These are phyloP conservation scores for Areca catechu DNA, from an alignment of 176 grass and related monocot species.

Conservation along the genomic window DNA sequence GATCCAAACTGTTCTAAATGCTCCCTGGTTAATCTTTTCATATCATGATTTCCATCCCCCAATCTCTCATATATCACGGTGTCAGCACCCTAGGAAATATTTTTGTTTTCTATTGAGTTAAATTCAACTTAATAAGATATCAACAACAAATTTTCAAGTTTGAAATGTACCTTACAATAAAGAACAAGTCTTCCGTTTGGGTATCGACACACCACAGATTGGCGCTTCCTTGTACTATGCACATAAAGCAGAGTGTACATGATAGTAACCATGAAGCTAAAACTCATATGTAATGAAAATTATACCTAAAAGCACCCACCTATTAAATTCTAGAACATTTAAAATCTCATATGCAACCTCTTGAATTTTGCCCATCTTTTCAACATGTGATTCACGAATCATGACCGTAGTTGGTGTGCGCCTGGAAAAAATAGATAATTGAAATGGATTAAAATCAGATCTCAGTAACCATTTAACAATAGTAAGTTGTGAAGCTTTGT, in stretches of 20 bases:
- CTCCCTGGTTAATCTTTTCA: constrained; percentile 69
- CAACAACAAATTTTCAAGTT: constrained; percentile 9
- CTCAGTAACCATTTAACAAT: too few relatives aligned
- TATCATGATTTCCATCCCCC: constrained; percentile 52
- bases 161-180: constrained; percentile 91
- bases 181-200: constrained; percentile 88
- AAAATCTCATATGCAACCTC: constrained; percentile 88
- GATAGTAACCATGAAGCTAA: not conserved
- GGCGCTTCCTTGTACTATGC: constrained; percentile 88
- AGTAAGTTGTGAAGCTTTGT: too few relatives aligned
- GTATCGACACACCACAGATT: constrained; percentile 88
- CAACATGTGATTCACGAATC: constrained; percentile 94
- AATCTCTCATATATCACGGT: constrained; percentile 92
- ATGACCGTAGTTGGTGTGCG: constrained; percentile 77
- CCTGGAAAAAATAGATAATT: constrained; percentile 35
- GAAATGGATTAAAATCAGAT: not conserved
- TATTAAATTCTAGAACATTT: constrained; percentile 98
- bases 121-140: not conserved
- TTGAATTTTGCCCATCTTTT: constrained; percentile 94
- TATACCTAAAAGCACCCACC: constrained; percentile 33
- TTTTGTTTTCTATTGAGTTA: constrained; percentile 15
- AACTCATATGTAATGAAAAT: too few relatives aligned
- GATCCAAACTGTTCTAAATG: constrained; percentile 95
- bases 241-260: constrained; percentile 22
- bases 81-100: constrained; percentile 72